These are phyloP conservation scores for Botrytis hyacinthi DNA, from an alignment of 2,329 filamentous ascomycete species.

Conservation along the genomic window DNA sequence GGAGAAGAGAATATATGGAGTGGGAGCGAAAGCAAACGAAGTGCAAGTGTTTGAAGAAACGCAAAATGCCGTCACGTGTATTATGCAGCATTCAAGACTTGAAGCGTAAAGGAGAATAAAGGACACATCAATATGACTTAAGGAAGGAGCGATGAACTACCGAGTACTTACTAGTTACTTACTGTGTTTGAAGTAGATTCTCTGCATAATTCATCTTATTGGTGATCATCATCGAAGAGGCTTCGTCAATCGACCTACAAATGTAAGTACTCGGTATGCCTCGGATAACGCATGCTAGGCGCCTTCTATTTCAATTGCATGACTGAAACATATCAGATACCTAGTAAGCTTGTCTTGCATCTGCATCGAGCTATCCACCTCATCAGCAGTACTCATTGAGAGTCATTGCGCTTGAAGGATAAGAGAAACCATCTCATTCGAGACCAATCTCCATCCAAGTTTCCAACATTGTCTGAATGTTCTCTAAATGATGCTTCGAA, in stretches of 20 bases:
- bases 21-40: neutral
- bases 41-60: neutral
- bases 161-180: accelerated
- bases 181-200: neutral
- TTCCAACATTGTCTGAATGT: neutral
- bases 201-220: neutral
- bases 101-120: neutral
- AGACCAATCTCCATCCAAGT: neutral
- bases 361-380: too few species aligned
- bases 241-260: too few species aligned
- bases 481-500: neutral
- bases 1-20: neutral
- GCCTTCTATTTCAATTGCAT: neutral
- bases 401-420: neutral
- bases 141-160: neutral
- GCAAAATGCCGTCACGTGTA: neutral
- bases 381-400: neutral
- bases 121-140: neutral
- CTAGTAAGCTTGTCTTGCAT: too few species aligned
- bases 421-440: neutral
- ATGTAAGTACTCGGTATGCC: neutral
- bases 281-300: neutral
- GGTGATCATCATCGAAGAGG: neutral
- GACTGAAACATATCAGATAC: too few species aligned
- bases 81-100: neutral